phyloP scores from a whole-genome alignment of 805 yeast species.

The Yamadazyma nakazawae region DNA sequence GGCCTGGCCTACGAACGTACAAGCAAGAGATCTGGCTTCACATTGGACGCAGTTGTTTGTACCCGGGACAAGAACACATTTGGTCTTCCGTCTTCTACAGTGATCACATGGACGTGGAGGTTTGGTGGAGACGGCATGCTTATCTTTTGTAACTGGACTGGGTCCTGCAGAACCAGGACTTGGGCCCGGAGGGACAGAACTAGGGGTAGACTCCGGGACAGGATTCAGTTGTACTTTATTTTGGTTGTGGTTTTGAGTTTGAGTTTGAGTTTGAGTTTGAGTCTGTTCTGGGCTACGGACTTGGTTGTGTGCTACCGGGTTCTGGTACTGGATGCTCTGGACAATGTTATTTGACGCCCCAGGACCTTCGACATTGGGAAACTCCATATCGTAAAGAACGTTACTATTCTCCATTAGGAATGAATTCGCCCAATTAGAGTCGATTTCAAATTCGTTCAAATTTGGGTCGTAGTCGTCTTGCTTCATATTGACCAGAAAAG shows the following conservation, averaged over 20 bases:
- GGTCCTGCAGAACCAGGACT: neutral
- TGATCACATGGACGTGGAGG: slow-evolving; percentile 75
- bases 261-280: neutral
- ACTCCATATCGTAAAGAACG: slow-evolving; percentile 32
- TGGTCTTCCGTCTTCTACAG: slow-evolving; percentile 75
- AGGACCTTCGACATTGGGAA: slow-evolving; percentile 16
- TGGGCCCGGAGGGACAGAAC: neutral
- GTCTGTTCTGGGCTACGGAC: neutral
- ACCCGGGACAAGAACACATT: slow-evolving; percentile 69
- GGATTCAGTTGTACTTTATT: too few relatives aligned
- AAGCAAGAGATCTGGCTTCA: slow-evolving; percentile 66
- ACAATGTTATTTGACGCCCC: slow-evolving; percentile 21
- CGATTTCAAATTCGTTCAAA: slow-evolving; percentile 11
- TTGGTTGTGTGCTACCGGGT: slow-evolving; percentile 18
- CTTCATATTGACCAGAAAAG: neutral
- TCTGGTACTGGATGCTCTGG: slow-evolving; percentile 31
- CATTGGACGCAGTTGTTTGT: slow-evolving; percentile 69
- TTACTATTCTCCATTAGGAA: slow-evolving; percentile 28
- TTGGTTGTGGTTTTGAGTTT: too few relatives aligned
- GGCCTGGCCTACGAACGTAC: slow-evolving; percentile 68
- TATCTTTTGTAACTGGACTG: neutral
- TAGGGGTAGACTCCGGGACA: too few relatives aligned
- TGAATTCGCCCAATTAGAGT: slow-evolving; percentile 32
- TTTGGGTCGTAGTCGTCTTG: neutral
- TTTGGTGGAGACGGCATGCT: slow-evolving; percentile 22